Evolutionary conservation across 805 yeast genomes (phyloP).

Genomic region (Saccharomycopsis babjevae): DNA sequence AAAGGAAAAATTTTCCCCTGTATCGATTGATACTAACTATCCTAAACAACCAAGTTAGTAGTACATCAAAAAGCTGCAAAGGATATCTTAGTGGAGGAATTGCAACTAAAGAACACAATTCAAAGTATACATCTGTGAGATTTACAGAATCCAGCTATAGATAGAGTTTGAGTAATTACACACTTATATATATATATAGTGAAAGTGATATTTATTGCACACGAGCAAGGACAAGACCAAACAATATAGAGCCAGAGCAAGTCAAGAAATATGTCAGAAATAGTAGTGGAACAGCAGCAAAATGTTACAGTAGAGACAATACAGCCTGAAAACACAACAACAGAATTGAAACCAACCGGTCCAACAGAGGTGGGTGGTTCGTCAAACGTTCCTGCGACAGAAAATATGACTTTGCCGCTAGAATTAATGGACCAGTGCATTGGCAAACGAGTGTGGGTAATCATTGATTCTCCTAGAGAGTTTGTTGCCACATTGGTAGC

Average conservation of each 20-base stretch:
- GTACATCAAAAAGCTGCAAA: too few species aligned
- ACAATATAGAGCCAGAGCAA: not conserved
- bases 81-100: too few species aligned
- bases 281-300: not conserved
- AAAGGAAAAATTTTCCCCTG: too few species aligned
- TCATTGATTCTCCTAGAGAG: slow-evolving; percentile 53
- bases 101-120: too few species aligned
- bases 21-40: too few species aligned
- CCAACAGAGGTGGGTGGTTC: slow-evolving; percentile 1
- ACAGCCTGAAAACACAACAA: not conserved
- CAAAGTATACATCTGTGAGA: too few species aligned
- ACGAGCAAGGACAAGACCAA: not conserved
- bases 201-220: not conserved
- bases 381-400: not conserved
- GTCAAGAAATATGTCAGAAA: not conserved
- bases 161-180: too few species aligned
- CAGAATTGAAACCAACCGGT: slow-evolving; percentile 1
- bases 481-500: slow-evolving; percentile 86
- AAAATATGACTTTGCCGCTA: slow-evolving; percentile 44
- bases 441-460: slow-evolving; percentile 68
- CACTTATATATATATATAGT: not conserved
- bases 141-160: too few species aligned
- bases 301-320: not conserved
- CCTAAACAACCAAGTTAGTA: too few species aligned
- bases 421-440: slow-evolving; percentile 84